Base-by-base conservation (phyloP, 306 rosid species). In the Pachyrhizus erosus region DNA sequence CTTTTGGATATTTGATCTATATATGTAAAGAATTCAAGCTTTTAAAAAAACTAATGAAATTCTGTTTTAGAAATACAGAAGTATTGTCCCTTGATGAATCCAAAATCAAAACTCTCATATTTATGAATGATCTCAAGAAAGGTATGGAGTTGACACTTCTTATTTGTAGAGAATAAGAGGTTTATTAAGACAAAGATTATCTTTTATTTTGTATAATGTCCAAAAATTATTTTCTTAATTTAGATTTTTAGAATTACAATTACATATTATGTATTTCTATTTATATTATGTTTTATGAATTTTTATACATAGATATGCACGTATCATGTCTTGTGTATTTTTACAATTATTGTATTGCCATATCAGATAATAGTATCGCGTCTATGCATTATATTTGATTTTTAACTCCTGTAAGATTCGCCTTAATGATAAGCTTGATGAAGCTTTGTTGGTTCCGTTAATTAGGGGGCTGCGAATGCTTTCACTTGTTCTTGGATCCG, bases 401-500 rank as follows among this genome's bases (percentile, higher is more conserved):
- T n/a, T 29, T 9, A 48, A 17, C 18, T 45, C 43, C 27, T 13
- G 15, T 18, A 80, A 31, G 34, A 37, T n/a, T 10, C 42, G 24
- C 52, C 34, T 52, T 23, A 13, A 33, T 58, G 75, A 39, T 52
- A 79, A 61, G 57, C 70, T 64, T 82, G 73, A 68, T 58, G 70
- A 78, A 45, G 21, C n/a, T 72, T 80, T 81, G 43, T 77, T 81
- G 76, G 27, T 72, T 26, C 33, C 17, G 18, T 24, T 71, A 55
- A 37, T 78, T 86, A 34, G 98, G 91, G 91, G 87, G 45, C 75
- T 96, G 86, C 91, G 87, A 57, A 96, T 87, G 98, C 98, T 96
- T 43, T 96, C 99, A 18, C 97, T 96, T 72, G 98, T 96, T 86
- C 97, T 90, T 76, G 99, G 99, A 85, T 87, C 97, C 83, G 94